Evolutionary conservation across 2,329 filamentous ascomycete species (phyloP).

Genomic region (Plenodomus tracheiphilus): DNA sequence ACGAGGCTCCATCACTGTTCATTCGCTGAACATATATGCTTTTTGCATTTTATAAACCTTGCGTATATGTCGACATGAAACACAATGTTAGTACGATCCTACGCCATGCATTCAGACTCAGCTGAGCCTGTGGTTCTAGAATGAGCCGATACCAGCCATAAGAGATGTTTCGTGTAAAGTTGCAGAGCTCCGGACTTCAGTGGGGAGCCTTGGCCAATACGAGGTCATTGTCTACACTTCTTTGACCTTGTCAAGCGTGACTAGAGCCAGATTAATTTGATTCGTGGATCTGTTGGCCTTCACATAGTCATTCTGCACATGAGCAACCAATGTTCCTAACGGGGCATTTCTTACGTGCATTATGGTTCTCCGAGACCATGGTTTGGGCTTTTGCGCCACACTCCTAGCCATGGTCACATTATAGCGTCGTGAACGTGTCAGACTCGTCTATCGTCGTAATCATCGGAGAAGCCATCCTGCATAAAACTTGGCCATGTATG

Average conservation of each 20-base stretch:
- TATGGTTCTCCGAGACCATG: constrained; percentile 1
- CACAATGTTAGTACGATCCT: constrained; percentile 1
- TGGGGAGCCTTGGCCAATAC: constrained; percentile 9
- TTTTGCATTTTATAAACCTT: not conserved
- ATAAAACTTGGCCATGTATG: not conserved
- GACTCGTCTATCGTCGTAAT: not conserved
- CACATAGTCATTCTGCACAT: constrained; percentile 1
- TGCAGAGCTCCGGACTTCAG: not conserved
- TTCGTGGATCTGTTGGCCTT: not conserved
- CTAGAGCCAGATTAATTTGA: not conserved
- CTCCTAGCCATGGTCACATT: not conserved
- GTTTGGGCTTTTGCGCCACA: not conserved
- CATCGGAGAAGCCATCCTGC: not conserved
- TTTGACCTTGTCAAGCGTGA: not conserved
- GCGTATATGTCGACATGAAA: constrained; percentile 2
- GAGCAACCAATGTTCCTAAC: constrained; percentile 3
- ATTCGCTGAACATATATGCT: constrained; percentile 3
- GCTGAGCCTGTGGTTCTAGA: constrained; percentile 4
- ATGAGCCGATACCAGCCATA: not conserved
- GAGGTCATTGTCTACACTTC: not conserved
- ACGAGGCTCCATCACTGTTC: too few relatives aligned
- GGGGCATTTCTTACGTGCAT: constrained; percentile 9
- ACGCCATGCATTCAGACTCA: not conserved
- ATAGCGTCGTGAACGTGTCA: not conserved
- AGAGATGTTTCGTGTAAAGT: not conserved